Evolutionary conservation across 2,329 filamentous ascomycete genomes (phyloP).

Genomic region (Colletotrichum sansevieriae): DNA sequence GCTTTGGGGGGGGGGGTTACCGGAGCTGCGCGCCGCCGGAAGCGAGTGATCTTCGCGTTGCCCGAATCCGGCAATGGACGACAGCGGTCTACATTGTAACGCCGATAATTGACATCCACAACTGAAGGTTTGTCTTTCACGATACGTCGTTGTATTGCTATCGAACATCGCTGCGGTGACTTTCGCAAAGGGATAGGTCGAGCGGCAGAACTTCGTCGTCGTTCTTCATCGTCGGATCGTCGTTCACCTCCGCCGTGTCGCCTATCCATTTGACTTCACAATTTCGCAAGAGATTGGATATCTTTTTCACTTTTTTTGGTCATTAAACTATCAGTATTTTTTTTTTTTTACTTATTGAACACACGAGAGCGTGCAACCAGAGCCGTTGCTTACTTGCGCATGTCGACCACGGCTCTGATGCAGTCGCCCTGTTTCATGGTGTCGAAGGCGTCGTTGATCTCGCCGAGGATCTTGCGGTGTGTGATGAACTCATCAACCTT

Average conservation of each 20-base stretch:
- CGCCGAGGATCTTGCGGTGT: slow-evolving; percentile 83
- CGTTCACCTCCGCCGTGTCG: slow-evolving; percentile 2
- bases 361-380: slow-evolving; percentile 28
- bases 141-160: slow-evolving; percentile 23
- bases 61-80: slow-evolving; percentile 6
- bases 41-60: not conserved
- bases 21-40: slow-evolving; percentile 18
- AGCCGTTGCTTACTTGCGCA: slow-evolving; percentile 55
- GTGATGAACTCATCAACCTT: slow-evolving; percentile 99
- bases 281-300: slow-evolving; percentile 27
- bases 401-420: slow-evolving; percentile 91
- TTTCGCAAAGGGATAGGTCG: slow-evolving; percentile 13
- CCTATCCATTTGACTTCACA: slow-evolving; percentile 37
- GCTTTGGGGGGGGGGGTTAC: not conserved
- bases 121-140: not conserved
- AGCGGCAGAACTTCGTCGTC: slow-evolving; percentile 14
- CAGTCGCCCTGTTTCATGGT: slow-evolving; percentile 98
- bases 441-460: slow-evolving; percentile 92
- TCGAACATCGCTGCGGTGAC: slow-evolving; percentile 15
- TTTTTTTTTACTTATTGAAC: slow-evolving; percentile 26
- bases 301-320: slow-evolving; percentile 41
- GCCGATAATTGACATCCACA: not conserved
- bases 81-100: slow-evolving; percentile 1
- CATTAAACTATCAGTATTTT: slow-evolving; percentile 40
- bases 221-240: slow-evolving; percentile 16